These are phyloP conservation scores for Backusella sp. DNA, from an alignment of 192 early-diverging fungal genomes.

Conservation along the genomic window DNA sequence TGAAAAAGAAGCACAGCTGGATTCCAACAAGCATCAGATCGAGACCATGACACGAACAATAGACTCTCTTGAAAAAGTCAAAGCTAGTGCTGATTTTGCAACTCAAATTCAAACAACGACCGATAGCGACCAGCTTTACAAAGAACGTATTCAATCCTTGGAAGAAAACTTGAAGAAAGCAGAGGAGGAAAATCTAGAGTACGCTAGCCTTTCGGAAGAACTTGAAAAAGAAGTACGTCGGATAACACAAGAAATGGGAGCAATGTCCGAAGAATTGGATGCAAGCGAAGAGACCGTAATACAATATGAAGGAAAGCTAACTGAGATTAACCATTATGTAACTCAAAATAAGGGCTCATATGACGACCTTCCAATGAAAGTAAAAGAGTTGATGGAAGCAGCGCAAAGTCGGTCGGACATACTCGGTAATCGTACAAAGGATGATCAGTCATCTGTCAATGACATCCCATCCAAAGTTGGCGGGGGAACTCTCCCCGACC, in stretches of 20 bases:
- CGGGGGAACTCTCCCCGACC: not conserved
- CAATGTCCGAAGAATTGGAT: slow-evolving; percentile 13
- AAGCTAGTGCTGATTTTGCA: not conserved
- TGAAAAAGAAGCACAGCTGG: not conserved
- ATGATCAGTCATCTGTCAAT: slow-evolving; percentile 16
- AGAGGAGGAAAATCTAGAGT: slow-evolving; percentile 17
- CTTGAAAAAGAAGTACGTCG: slow-evolving; percentile 18
- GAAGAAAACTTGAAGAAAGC: not conserved
- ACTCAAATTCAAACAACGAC: slow-evolving; percentile 7
- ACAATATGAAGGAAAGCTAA: slow-evolving; percentile 1
- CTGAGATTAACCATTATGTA: not conserved
- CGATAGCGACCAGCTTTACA: not conserved
- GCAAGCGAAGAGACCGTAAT: slow-evolving; percentile 5
- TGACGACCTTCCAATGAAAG: not conserved
- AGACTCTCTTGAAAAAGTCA: slow-evolving; percentile 12
- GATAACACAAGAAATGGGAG: slow-evolving; percentile 13
- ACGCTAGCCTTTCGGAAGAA: not conserved
- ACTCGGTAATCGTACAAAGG: not conserved
- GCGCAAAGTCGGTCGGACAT: not conserved
- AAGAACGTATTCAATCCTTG: not conserved
- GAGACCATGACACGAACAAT: slow-evolving; percentile 2
- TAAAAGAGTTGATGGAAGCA: slow-evolving; percentile 11
- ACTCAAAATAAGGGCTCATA: slow-evolving; percentile 3
- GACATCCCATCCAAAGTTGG: not conserved
- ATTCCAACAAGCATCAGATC: not conserved